These are phyloP conservation scores for Russula lepida DNA, from an alignment of 768 basidiomycete species.

Conservation along the genomic window DNA sequence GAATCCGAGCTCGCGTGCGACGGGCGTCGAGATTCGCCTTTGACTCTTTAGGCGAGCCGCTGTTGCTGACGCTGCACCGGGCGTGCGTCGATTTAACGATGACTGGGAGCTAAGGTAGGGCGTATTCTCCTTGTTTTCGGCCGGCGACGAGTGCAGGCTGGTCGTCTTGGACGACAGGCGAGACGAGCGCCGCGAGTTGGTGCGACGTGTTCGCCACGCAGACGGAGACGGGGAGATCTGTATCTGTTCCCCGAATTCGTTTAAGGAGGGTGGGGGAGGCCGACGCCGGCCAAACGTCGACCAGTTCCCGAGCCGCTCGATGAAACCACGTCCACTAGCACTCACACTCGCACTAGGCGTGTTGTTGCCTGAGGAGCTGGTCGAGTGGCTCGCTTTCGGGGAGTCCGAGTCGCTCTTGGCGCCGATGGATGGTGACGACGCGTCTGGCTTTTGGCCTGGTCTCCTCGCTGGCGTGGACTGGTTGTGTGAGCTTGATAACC, in stretches of 20 bases:
- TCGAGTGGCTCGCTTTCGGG: constrained; percentile 2
- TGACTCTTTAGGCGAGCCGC: background rate
- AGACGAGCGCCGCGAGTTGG: constrained; percentile 19
- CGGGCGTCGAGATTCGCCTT: constrained; percentile 25
- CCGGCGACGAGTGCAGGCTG: constrained; percentile 29
- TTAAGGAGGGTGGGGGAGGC: constrained; percentile 17
- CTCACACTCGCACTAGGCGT: background rate
- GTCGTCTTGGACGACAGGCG: constrained; percentile 20
- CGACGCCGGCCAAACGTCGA: constrained; percentile 31
- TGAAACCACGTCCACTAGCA: constrained; percentile 2
- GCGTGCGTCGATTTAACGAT: constrained; percentile 23
- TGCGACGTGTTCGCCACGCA: constrained; percentile 17
- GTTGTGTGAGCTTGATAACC: background rate
- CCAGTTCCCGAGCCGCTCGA: constrained; percentile 26
- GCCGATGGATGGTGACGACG: background rate
- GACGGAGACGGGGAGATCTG: constrained; percentile 16
- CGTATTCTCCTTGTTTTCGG: constrained; percentile 20
- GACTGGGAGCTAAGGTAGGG: constrained; percentile 22
- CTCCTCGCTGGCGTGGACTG: background rate
- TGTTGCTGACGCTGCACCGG: background rate
- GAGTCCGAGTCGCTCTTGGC: constrained; percentile 7
- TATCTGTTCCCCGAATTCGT: constrained; percentile 13
- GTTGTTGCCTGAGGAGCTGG: background rate
- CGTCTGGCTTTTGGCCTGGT: background rate
- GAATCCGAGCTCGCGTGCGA: constrained; percentile 20